Base-by-base conservation (phyloP, 31 red algal genomes). In the Asparagopsis taxiformis region DNA sequence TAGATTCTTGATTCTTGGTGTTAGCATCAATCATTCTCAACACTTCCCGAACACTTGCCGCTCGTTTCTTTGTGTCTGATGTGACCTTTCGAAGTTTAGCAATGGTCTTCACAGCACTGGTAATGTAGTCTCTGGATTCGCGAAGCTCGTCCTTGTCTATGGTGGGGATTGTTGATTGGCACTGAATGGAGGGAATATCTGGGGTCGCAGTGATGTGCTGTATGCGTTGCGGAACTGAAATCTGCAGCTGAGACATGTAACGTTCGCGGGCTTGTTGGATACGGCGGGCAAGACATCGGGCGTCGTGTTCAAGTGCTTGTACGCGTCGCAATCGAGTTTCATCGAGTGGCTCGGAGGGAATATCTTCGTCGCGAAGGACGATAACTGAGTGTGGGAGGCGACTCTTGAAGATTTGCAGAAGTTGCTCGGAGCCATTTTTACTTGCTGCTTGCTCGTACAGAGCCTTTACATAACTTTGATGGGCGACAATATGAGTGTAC, bases 21-120 rank as follows among this genome's bases (percentile, higher is more conserved):
- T 75, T 62, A 13, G 37, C 55, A 28, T 21, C 20, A 10, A 75
- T 16, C 10, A 62, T 75, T 31, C 35, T 8, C 33, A 75, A 43
- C 2, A 75, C 72, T 31, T 60, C 51, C 25, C 72, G 53, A 5
- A 75, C 53, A 13, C 19, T 30, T 22, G 31, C 31, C 3, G 54
- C 71, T 23, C 72, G 72, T 62, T 28, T 41, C 20, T 62, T 44
- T 2, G 72, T 49, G 13, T 46, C 41, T 13, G 41, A 6, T 13
- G 41, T 46, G 13, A 6, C 41, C 41, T 46, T 46, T 13, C 41
- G 41, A 46, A 46, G 6, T 13, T 46, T 46, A 9, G 41, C 41
- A 46, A 46, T 46, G 13, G 41, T 46, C 13, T 46, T 46, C 41
- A 13, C 41, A 46, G 41, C 41, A 13, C 6, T 13, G 41, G 8